Conservation (phyloP, 129 eudicot species). For the Solidago caesia region DNA sequence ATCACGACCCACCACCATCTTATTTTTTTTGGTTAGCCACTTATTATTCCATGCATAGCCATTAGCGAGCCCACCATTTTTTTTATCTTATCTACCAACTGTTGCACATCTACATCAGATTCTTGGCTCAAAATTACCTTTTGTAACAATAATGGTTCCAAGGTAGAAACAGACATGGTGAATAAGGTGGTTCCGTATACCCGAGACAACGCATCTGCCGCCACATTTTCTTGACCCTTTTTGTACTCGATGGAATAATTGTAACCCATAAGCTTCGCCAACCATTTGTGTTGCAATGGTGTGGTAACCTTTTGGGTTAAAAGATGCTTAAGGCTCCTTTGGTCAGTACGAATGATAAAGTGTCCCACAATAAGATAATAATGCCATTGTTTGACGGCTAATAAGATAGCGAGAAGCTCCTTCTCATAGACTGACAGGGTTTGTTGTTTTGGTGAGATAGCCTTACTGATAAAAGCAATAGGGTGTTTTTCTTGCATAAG, state of each 20-base stretch:
- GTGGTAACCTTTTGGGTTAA: not conserved
- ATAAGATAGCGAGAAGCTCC: not conserved
- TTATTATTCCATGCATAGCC: too few relatives aligned
- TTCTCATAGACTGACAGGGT: not conserved
- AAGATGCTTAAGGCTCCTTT: too few relatives aligned
- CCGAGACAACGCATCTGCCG: not conserved
- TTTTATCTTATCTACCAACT: too few relatives aligned
- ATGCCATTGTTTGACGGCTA: not conserved
- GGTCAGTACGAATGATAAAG: too few relatives aligned
- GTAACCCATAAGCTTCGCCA: not conserved
- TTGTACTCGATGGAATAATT: not conserved
- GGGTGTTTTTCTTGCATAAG: not conserved
- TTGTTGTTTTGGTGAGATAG: not conserved
- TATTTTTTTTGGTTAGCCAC: too few relatives aligned
- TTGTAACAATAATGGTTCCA: too few relatives aligned
- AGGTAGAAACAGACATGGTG: too few relatives aligned
- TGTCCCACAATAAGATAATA: not conserved
- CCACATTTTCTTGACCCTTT: not conserved
- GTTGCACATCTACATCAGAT: too few relatives aligned
- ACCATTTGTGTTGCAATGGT: not conserved
- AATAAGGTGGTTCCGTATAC: too few relatives aligned
- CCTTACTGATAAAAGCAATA: not conserved
- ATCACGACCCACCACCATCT: too few relatives aligned
- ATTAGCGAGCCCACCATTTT: too few relatives aligned
- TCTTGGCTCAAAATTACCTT: too few relatives aligned